Evolutionary conservation across 176 grass and related monocot genomes (phyloP), one percentile per base, ranked within the genome.

Genomic region (Neostapfia colusana): DNA sequence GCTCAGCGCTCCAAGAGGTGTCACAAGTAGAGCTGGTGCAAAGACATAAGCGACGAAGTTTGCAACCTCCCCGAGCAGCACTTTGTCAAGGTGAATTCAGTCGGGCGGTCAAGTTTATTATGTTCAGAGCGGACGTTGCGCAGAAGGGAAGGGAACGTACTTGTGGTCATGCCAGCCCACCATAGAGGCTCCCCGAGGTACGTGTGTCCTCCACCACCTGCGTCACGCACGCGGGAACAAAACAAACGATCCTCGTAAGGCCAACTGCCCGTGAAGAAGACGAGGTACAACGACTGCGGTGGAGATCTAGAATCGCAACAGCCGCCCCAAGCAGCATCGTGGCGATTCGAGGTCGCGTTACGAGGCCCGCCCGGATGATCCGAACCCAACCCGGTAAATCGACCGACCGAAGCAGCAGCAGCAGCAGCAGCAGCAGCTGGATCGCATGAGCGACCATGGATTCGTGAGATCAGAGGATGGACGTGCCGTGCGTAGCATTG

Each of bases 121-220:
- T 48, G 28, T 40, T 31, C 1, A 38, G 0, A 58, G 9, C 14
- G 67, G 10, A 28, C 8, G 28, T 56, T 78, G 45, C 18, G 24
- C 40, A 63, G 18, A 80, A 36, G 1, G n/a, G n/a, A n/a, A n/a
- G n/a, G n/a, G 7, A 50, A 55, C 87, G 28, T 95, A 99, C 95
- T 95, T 77, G 95, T 90, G 65, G 84, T 92, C 95, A 99, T 87
- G 20, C 95, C 95, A 80, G 89, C 83, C 95, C 95, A 99, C 95
- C 95, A 99, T 11, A 99, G 70, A 20, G 91, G 95, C 43, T 99
- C 89, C 24, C 81, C 48, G 69, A 95, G 81, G 49, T 99, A 99
- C 18, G 87, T 84, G 63, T 99, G 85, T 80, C 95, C 95, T 48
- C 95, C 95, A 15, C 93, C 85, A 58, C 91, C 91, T 95, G 72